Percentiles rank a stretch among this genome's conserved stretches.
phyloP scores from a whole-genome alignment of 2,329 filamentous ascomycete species.

The Metarhizium anisopliae region DNA sequence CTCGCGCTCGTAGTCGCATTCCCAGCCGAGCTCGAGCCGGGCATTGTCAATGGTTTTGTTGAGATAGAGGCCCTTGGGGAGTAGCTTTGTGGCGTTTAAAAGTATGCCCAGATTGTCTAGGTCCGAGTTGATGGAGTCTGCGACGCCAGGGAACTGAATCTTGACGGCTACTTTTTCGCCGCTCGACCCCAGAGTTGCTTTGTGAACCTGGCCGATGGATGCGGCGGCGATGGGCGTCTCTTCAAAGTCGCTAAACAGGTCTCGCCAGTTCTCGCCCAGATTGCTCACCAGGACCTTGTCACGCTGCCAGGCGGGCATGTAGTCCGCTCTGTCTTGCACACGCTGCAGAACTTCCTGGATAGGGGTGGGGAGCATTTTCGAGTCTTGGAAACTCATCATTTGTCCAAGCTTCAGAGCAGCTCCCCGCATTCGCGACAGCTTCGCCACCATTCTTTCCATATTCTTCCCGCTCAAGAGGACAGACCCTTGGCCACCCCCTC shows the following conservation, averaged over 20 bases:
- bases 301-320: conserved; percentile 92
- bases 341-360: conserved; percentile 87
- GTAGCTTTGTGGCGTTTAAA: conserved; percentile 77
- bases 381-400: conserved; percentile 97
- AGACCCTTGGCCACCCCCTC: conserved; percentile 59
- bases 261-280: conserved; percentile 75
- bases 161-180: conserved; percentile 82
- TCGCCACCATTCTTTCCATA: conserved; percentile 86
- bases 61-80: conserved; percentile 87
- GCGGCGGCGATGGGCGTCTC: conserved; percentile 90
- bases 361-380: conserved; percentile 81
- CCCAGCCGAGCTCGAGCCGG: conserved; percentile 84
- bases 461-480: conserved; percentile 82
- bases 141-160: conserved; percentile 93
- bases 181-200: conserved; percentile 67
- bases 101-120: conserved; percentile 88
- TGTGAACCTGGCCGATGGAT: conserved; percentile 94
- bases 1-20: conserved; percentile 91
- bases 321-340: conserved; percentile 93
- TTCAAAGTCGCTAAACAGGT: conserved; percentile 75
- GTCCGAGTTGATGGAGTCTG: conserved; percentile 92
- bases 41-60: conserved; percentile 98
- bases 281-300: conserved; percentile 74
- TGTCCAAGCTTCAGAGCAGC: conserved; percentile 96
- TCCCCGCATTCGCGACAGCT: conserved; percentile 91